Percentiles rank a stretch among this genome's conserved stretches.
Conservation (phyloP, 176 grass and related monocot genomes). For the Carex littledalei region DNA sequence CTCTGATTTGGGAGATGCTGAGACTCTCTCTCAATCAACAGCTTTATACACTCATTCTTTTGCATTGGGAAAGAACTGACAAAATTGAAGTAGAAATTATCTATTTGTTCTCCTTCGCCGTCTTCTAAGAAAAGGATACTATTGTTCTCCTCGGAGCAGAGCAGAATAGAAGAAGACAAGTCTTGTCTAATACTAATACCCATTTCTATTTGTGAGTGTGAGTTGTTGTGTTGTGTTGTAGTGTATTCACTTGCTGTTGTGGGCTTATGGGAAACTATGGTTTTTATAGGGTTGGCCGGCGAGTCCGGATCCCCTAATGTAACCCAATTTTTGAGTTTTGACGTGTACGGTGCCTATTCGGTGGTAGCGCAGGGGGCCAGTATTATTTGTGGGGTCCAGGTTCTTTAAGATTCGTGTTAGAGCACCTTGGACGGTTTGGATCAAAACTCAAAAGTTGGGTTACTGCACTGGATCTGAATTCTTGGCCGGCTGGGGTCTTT, state of each 20-base stretch:
- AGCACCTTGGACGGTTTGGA: too few species aligned
- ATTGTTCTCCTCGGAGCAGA: conserved; percentile 55
- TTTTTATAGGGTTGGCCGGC: conserved; percentile 3
- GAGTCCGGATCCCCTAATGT: too few species aligned
- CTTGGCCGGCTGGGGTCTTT: too few species aligned
- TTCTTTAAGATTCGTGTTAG: too few species aligned
- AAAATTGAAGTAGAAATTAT: conserved; percentile 17
- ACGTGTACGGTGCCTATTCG: too few species aligned
- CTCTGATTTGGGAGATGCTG: conserved; percentile 43
- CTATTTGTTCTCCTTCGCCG: background rate
- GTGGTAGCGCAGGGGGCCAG: too few species aligned
- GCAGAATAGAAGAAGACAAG: conserved; percentile 29
- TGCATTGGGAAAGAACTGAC: conserved; percentile 36
- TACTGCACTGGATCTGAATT: too few species aligned
- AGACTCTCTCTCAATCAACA: conserved; percentile 50
- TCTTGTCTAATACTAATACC: background rate
- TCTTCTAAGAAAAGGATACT: conserved; percentile 42
- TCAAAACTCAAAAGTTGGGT: too few species aligned
- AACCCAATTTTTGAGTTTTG: too few species aligned
- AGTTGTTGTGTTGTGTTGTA: too few species aligned
- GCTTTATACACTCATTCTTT: conserved; percentile 36
- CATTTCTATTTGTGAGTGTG: background rate
- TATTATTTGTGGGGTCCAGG: too few species aligned
- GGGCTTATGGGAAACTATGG: background rate
- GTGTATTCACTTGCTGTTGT: background rate